These are phyloP conservation scores for Houttuynia cordata DNA, from an alignment of 164 flowering plant species.

Conservation along the genomic window DNA sequence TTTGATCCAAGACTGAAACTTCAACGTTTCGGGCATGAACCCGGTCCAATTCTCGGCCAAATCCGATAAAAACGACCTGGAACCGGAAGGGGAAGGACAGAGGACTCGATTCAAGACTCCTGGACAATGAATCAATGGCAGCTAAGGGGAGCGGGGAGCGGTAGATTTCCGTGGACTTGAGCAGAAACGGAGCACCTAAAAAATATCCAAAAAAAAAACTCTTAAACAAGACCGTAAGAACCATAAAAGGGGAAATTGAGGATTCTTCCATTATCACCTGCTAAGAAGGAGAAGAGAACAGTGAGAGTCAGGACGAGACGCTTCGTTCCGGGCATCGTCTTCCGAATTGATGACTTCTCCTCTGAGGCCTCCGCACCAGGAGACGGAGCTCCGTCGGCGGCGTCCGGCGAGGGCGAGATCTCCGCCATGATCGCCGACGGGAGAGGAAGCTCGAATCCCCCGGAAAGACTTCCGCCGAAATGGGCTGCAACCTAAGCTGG, in stretches of 20 bases:
- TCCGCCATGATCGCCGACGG: slow-evolving; percentile 12
- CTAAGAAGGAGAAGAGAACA: slow-evolving; percentile 63
- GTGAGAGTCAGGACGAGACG: slow-evolving; percentile 55
- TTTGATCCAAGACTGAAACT: slow-evolving; percentile 21
- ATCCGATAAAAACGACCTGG: slow-evolving; percentile 47
- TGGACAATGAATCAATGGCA: slow-evolving; percentile 50
- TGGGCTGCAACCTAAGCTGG: no score
- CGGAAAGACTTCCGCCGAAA: no score
- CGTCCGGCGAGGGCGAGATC: not conserved
- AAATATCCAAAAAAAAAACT: not conserved
- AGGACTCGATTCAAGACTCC: slow-evolving; percentile 28
- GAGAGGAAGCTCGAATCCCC: not conserved
- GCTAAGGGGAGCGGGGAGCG: slow-evolving; percentile 74
- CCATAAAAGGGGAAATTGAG: not conserved
- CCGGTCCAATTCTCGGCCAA: slow-evolving; percentile 9
- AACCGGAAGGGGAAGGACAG: slow-evolving; percentile 60
- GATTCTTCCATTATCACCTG: slow-evolving; percentile 28
- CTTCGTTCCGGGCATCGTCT: slow-evolving; percentile 61
- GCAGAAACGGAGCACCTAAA: slow-evolving; percentile 59
- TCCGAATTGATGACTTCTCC: slow-evolving; percentile 35
- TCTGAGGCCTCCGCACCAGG: slow-evolving; percentile 19
- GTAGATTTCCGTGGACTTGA: slow-evolving; percentile 80
- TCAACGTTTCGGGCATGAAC: slow-evolving; percentile 22
- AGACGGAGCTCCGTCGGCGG: not conserved
- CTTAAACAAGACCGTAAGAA: not conserved